These are phyloP conservation scores for Phalaenopsis equestris DNA, from an alignment of 106 monocot genomes.

Conservation along the genomic window DNA sequence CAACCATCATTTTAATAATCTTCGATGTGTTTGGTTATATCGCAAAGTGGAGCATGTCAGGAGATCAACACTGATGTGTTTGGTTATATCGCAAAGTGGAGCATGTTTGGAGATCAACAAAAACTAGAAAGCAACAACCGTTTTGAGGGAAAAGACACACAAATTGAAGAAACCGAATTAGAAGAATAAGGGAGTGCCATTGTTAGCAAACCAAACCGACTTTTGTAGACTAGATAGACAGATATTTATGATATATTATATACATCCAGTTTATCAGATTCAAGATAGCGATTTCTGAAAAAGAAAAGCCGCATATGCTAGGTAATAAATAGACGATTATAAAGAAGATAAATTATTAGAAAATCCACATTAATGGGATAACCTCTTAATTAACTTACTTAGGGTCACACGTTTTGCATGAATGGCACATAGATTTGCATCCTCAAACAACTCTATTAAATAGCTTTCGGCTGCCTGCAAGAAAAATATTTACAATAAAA, in stretches of 20 bases:
- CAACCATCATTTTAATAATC: too few species aligned
- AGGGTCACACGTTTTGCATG: constrained; percentile 21
- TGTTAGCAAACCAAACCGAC: too few species aligned
- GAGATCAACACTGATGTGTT: too few species aligned
- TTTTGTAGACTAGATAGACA: too few species aligned
- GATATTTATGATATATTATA: too few species aligned
- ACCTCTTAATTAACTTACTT: constrained; percentile 13
- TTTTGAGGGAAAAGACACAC: background rate
- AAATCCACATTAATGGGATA: background rate
- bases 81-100: too few species aligned
- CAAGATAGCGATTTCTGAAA: background rate
- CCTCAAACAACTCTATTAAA: constrained; percentile 20
- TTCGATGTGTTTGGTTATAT: too few species aligned
- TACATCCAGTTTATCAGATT: too few species aligned
- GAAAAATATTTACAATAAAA: background rate
- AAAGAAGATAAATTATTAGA: background rate
- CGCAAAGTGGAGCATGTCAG: too few species aligned
- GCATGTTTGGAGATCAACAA: too few species aligned
- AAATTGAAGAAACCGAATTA: background rate
- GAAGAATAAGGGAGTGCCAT: too few species aligned
- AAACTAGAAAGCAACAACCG: background rate
- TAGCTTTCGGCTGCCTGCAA: constrained; percentile 22
- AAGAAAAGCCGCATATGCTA: background rate
- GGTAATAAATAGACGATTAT: too few species aligned
- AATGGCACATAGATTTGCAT: constrained; percentile 16